Evolutionary conservation across 208 protist genomes (phyloP).

Genomic region (Sergeia podlipaevii): DNA sequence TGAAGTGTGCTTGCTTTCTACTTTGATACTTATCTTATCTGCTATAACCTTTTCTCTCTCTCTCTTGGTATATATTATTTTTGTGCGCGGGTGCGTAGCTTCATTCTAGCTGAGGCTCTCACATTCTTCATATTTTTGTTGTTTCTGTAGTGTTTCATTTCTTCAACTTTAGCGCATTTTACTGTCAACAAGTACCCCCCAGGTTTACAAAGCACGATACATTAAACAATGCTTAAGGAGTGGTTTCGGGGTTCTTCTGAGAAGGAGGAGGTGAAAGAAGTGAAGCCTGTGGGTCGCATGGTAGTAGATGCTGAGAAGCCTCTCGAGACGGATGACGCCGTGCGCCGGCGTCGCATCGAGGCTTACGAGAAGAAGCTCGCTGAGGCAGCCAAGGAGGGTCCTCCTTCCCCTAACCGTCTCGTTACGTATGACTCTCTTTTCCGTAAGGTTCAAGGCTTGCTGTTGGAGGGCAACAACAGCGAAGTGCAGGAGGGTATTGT

Average conservation of each 20-base stretch:
- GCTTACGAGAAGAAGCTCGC: constrained; percentile 73
- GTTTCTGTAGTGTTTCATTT: too few species aligned
- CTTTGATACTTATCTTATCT: too few species aligned
- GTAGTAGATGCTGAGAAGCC: constrained; percentile 77
- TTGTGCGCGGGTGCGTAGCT: too few species aligned
- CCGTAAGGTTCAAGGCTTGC: constrained; percentile 47
- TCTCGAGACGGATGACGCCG: constrained; percentile 47
- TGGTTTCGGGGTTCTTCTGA: constrained; percentile 69
- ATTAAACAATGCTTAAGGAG: constrained; percentile 79
- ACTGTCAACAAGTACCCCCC: too few species aligned
- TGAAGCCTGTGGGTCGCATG: constrained; percentile 54
- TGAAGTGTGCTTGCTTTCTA: too few species aligned
- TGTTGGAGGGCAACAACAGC: constrained; percentile 63
- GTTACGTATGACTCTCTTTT: constrained; percentile 80
- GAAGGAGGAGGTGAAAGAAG: constrained; percentile 22
- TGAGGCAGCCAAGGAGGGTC: constrained; percentile 57
- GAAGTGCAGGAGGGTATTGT: constrained; percentile 74
- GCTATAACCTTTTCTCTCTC: too few species aligned
- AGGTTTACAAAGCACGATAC: neutral
- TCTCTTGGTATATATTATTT: too few species aligned
- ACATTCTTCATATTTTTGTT: too few species aligned
- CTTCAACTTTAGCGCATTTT: too few species aligned
- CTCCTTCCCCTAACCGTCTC: constrained; percentile 26
- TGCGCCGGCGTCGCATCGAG: constrained; percentile 28
- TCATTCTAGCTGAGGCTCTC: too few species aligned